Evolutionary conservation across 495 filamentous ascomycete species (phyloP), one percentile per base, ranked within the genome.

Genomic region (Evernia prunastri): DNA sequence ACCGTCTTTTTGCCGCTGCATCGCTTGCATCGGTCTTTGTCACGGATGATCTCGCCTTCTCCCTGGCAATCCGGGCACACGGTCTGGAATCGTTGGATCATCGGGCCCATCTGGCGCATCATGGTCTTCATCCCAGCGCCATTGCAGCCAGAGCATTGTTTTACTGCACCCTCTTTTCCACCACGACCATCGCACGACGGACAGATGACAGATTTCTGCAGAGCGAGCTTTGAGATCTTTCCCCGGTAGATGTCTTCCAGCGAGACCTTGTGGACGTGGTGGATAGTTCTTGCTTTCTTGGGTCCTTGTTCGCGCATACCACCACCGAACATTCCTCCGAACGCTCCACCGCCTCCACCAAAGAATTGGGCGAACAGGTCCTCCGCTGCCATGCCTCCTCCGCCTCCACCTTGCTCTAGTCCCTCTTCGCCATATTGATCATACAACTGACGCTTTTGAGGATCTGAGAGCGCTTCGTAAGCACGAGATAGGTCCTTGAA

Each of bases 101-200:
- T 99, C 59, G 94, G 94, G 59, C 95, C 94, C 92, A 97, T 97
- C 81, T 97, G 95, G 70, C 94, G 89, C 94, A 97, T 97, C 93
- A 99, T 97, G 27, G 89, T 96, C 87, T 97, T 97, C 90, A 96
- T 95, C 77, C 94, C 95, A 66, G 86, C 83, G 70, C 94, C 94
- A 65, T 95, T 90, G 76, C 94, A 99, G 66, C 89, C 88, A 36
- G 84, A 72, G 79, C 94, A 99, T 67, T 88, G 89, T 79, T 89
- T 91, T 69, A 97, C 93, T 20, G 95, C 89, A 64, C 94, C 94
- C 63, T 99, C 94, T 79, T 97, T 97, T 47, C 95, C 95, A 72
- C 94, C 94, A 67, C 93, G 90, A 54, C 94, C 94, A 61, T 96
- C 91, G 76, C 94, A 99, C 74, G 90, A 90, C 42, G 89, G 78